Evolutionary conservation across 139 green algal genomes (phyloP).

Genomic region (Tetratostichococcus sp.): DNA sequence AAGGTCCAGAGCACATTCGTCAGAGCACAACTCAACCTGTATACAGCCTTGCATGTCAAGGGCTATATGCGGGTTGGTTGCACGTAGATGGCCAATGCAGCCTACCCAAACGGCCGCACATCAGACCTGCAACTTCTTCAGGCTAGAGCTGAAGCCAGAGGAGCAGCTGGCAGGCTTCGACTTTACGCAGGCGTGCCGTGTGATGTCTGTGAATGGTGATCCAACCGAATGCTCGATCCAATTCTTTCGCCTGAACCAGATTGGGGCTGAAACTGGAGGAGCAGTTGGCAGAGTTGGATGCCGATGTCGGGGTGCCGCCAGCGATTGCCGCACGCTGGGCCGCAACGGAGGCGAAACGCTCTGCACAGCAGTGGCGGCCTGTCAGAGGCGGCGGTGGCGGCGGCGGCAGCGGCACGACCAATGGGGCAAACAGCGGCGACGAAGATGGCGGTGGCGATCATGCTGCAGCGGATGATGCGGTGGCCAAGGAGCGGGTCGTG

Average conservation of each 20-base stretch:
- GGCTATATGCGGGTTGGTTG: too few species aligned
- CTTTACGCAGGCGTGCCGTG: too few species aligned
- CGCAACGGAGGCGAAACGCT: conserved; percentile 16
- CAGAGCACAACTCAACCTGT: too few species aligned
- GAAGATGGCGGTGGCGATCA: not conserved
- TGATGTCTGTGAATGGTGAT: too few species aligned
- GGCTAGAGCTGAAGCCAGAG: too few species aligned
- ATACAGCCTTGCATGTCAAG: too few species aligned
- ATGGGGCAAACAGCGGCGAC: not conserved
- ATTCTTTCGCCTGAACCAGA: too few species aligned
- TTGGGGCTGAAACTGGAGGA: conserved; percentile 59
- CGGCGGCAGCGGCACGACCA: not conserved
- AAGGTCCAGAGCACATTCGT: too few species aligned
- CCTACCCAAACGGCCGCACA: too few species aligned
- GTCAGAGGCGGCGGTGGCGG: conserved; percentile 3
- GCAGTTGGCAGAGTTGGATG: conserved; percentile 42
- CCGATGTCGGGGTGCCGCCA: conserved; percentile 20
- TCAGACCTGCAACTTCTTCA: not conserved
- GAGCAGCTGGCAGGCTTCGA: too few species aligned
- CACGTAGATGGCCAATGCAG: too few species aligned
- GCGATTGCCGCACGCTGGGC: conserved; percentile 23
- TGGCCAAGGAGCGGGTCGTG: conserved; percentile 12
- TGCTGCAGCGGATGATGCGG: conserved; percentile 9
- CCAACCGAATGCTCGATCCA: too few species aligned
- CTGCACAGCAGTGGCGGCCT: conserved; percentile 17